These are phyloP conservation scores for Filobasidium wieringae DNA, from an alignment of 768 basidiomycete genomes.

Conservation along the genomic window DNA sequence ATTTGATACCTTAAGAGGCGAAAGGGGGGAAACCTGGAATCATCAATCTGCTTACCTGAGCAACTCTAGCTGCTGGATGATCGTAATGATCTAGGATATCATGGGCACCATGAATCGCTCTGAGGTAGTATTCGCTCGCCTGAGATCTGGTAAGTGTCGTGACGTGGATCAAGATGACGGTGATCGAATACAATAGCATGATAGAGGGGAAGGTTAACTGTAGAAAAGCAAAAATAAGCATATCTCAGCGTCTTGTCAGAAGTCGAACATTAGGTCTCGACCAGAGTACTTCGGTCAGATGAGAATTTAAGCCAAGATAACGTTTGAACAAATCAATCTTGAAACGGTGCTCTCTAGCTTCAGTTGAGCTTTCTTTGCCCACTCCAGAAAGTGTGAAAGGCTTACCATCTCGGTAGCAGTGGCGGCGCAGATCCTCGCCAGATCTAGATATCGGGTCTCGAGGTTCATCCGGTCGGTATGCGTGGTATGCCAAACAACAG, in stretches of 20 bases:
- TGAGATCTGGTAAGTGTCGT: background rate
- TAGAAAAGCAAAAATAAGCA: too few species aligned
- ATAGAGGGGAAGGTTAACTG: conserved; percentile 5
- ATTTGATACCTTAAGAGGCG: too few species aligned
- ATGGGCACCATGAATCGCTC: background rate
- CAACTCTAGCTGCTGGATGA: conserved; percentile 6
- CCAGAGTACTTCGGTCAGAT: background rate
- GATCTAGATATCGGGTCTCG: background rate
- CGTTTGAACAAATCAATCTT: conserved; percentile 3
- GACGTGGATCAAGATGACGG: conserved; percentile 8
- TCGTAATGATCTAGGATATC: conserved; percentile 6
- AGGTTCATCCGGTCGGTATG: background rate
- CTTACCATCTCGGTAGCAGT: conserved; percentile 2
- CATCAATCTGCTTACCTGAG: too few species aligned
- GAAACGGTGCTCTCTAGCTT: too few species aligned
- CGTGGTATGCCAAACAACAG: conserved; percentile 1
- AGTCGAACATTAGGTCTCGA: background rate
- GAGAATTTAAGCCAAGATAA: background rate
- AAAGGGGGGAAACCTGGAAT: too few species aligned
- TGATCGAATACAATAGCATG: conserved; percentile 5
- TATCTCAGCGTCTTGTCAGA: too few species aligned
- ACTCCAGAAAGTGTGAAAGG: too few species aligned
- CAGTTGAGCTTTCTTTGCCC: too few species aligned
- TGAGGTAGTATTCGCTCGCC: background rate
- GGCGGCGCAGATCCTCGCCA: conserved; percentile 1